A percentile compares a stretch with the other conserved stretches of the same genome.
phyloP scores from a whole-genome alignment of 208 protist species.

The Leishmania braziliensis region DNA sequence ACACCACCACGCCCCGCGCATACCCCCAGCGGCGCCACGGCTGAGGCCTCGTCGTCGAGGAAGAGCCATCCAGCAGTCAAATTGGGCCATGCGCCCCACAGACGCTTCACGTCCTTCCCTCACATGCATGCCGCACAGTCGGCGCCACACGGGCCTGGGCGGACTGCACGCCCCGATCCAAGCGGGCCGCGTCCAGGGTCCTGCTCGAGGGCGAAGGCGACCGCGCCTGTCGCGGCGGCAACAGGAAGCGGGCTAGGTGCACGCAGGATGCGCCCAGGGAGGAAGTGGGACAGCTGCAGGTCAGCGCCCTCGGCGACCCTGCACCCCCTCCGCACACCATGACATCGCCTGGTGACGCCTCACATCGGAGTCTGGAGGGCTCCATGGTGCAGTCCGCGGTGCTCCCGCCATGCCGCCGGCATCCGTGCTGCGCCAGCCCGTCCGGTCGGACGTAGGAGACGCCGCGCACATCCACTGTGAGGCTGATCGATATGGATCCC shows the following conservation, averaged over 20 bases:
- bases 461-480: background rate
- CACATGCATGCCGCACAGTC: background rate
- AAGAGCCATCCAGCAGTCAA: background rate
- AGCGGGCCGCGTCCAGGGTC: background rate
- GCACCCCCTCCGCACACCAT: background rate
- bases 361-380: background rate
- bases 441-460: background rate
- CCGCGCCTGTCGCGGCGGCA: background rate
- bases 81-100: background rate
- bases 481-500: too few species aligned
- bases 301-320: background rate
- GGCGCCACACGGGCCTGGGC: too few species aligned
- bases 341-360: background rate
- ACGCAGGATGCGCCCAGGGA: background rate
- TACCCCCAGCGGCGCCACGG: background rate
- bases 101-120: background rate
- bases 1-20: background rate
- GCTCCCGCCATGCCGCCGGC: background rate
- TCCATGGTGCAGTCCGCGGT: background rate
- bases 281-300: background rate
- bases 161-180: background rate
- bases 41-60: background rate
- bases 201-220: background rate
- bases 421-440: background rate
- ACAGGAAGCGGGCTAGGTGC: background rate